phyloP scores from a whole-genome alignment of 1,139 yeast genomes.

The Nadsonia starkeyi-henricii region DNA sequence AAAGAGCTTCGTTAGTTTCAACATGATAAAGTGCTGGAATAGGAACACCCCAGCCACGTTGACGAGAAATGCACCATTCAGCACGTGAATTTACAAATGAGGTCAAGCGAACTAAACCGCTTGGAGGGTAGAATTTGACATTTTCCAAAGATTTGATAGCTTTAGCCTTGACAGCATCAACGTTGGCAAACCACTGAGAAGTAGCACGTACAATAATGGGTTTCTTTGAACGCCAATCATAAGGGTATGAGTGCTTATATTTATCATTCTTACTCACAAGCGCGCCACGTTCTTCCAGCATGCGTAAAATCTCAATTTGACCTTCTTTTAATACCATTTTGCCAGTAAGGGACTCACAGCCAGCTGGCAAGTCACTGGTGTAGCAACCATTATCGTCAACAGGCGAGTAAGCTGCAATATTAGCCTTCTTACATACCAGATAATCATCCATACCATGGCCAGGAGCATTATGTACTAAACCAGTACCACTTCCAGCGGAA shows the following conservation, averaged over 20 bases:
- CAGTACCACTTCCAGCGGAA: slow-evolving; percentile 74
- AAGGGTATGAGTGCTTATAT: slow-evolving; percentile 78
- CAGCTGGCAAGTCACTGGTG: slow-evolving; percentile 34
- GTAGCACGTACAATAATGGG: slow-evolving; percentile 94
- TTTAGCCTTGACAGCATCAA: slow-evolving; percentile 50
- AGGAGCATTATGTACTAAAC: slow-evolving; percentile 92
- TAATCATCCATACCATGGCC: slow-evolving; percentile 97
- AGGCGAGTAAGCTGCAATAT: slow-evolving; percentile 53
- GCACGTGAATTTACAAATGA: slow-evolving; percentile 66
- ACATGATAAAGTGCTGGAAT: slow-evolving; percentile 69
- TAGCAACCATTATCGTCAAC: slow-evolving; percentile 68
- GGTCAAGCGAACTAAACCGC: slow-evolving; percentile 54
- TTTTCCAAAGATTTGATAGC: slow-evolving; percentile 46
- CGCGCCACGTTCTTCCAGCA: slow-evolving; percentile 33
- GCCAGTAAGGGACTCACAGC: slow-evolving; percentile 35
- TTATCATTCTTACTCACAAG: slow-evolving; percentile 34
- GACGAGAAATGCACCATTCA: slow-evolving; percentile 98
- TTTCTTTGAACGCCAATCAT: slow-evolving; percentile 91
- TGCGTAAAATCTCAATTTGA: slow-evolving; percentile 32
- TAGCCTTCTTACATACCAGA: slow-evolving; percentile 45
- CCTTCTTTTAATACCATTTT: slow-evolving; percentile 50
- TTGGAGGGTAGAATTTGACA: slow-evolving; percentile 59
- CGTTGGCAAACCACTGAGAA: slow-evolving; percentile 93
- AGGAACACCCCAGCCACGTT: slow-evolving; percentile 98
- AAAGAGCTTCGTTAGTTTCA: slow-evolving; percentile 43